Percentiles rank a stretch among this genome's conserved stretches.
These are phyloP conservation scores for Picea mariana DNA, from an alignment of 83 land plant species.

Conservation along the genomic window DNA sequence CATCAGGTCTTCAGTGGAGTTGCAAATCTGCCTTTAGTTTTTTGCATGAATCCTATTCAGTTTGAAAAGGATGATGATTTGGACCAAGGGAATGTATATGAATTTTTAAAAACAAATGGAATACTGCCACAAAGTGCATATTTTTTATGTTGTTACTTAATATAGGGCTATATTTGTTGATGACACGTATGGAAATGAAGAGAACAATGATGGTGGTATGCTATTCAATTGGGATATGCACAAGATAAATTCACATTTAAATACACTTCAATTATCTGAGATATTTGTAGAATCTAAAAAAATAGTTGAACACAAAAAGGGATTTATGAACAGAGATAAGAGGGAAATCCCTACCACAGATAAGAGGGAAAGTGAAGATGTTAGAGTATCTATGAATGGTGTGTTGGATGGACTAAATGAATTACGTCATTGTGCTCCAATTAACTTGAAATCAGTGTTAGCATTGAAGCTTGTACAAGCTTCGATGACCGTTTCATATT, in stretches of 20 bases:
- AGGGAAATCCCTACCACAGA: too few relatives aligned
- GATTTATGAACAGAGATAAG: too few relatives aligned
- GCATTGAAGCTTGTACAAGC: conserved; percentile 81
- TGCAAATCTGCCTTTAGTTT: too few relatives aligned
- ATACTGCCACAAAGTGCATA: conserved; percentile 79
- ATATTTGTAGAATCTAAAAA: too few relatives aligned
- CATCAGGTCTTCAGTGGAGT: too few relatives aligned
- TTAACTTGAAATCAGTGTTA: conserved; percentile 64
- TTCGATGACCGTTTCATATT: conserved; percentile 85
- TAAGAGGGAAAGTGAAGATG: too few relatives aligned
- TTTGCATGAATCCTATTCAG: too few relatives aligned
- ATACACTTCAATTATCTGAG: too few relatives aligned
- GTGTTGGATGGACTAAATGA: too few relatives aligned
- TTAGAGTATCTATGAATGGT: too few relatives aligned
- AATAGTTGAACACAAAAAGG: too few relatives aligned
- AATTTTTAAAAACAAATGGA: conserved; percentile 88
- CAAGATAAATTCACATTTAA: conserved; percentile 73
- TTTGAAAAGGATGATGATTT: too few relatives aligned
- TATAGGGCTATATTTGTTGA: conserved; percentile 93
- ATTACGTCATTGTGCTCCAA: conserved; percentile 93
- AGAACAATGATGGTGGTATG: conserved; percentile 92
- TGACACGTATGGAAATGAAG: conserved; percentile 96
- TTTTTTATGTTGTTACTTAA: conserved; percentile 97
- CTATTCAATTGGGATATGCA: conserved; percentile 99
- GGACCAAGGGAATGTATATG: conserved; percentile 89